Base-by-base conservation (phyloP, 805 yeast species). In the Candida ortonii region DNA sequence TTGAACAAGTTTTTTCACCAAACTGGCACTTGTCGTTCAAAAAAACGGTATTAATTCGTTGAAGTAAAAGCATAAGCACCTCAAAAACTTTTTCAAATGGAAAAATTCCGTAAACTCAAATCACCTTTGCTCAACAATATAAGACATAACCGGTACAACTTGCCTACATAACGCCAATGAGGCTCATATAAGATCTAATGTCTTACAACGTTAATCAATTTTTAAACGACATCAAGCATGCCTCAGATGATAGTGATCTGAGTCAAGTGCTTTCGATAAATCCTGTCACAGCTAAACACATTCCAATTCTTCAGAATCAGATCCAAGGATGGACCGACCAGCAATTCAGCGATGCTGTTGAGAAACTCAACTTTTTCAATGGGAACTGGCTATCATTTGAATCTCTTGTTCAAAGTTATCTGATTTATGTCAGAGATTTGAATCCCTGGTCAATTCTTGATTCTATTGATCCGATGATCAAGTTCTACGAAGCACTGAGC, bases 401-500 rank as follows among this genome's bases (percentile, higher is more conserved):
- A 30, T 60, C 59, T 7, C 47, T 72, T 8, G 52, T 75, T 0
- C 48, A 53, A 1, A 59, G 67, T 13, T 78, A 71, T 45, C 47
- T 78, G 9, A 48, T 54, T 20, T 60, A 69, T 20, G 57, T 70
- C 16, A 59, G 73, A 34, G 76, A 75, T 46, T 43, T 78, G 29
- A 70, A 78, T 44, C 79, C 84, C 0, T 67, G 74, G 73, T 76
- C 83, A 1, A 37, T 64, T 1, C 48, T 76, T 4, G 68, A 67
- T 22, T 73, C 80, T 1, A 76, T 76, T 41, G 84, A 78, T 51
- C 55, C 76, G 27, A 63, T 73, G 41, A 64, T 76, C 6, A 52
- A 55, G 11, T 75, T 61, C 40, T 55, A 70, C 30, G 72, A 69
- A 34, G 70, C 70, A 39, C 46, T 76, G 20, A 60, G 78, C 2